These are phyloP conservation scores for Lotus japonicus DNA, from an alignment of 306 rosid species.

Conservation along the genomic window DNA sequence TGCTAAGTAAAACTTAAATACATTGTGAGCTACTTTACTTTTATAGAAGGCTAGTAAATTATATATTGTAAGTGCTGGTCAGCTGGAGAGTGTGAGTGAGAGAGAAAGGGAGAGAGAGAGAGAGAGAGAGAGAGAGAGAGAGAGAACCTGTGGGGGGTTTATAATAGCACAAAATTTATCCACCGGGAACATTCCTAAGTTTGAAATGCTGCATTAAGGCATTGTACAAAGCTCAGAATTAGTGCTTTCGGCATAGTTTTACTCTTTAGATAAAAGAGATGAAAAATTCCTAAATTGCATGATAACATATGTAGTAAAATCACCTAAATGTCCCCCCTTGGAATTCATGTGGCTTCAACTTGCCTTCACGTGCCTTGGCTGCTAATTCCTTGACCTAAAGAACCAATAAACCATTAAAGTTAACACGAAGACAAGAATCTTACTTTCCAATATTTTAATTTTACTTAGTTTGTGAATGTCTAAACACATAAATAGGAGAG, in stretches of 20 bases:
- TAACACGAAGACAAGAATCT: constrained; percentile 12
- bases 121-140: constrained; percentile 16
- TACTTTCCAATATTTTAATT: constrained; percentile 11
- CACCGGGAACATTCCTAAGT: constrained; percentile 98
- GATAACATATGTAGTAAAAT: constrained; percentile 11
- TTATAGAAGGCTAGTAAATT: background rate
- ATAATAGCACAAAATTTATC: constrained; percentile 92
- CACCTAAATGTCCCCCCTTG: constrained; percentile 98
- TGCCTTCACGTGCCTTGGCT: constrained; percentile 83
- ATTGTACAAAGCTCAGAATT: constrained; percentile 12
- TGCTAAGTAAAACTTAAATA: background rate
- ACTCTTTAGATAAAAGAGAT: background rate
- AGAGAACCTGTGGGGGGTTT: constrained; percentile 91
- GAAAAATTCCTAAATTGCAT: background rate
- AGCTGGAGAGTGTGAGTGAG: background rate
- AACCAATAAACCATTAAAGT: constrained; percentile 1
- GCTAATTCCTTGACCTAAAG: constrained; percentile 86
- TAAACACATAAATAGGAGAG: background rate
- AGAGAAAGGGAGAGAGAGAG: background rate
- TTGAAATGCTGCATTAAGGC: constrained; percentile 82
- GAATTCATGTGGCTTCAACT: constrained; percentile 84
- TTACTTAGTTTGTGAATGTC: background rate
- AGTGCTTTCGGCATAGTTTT: constrained; percentile 5
- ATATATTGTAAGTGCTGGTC: background rate
- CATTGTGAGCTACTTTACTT: background rate